A percentile compares a stretch with the other conserved stretches of the same genome.
Evolutionary conservation across 768 basidiomycete genomes (phyloP).

Genomic region (Lentinus brumalis): DNA sequence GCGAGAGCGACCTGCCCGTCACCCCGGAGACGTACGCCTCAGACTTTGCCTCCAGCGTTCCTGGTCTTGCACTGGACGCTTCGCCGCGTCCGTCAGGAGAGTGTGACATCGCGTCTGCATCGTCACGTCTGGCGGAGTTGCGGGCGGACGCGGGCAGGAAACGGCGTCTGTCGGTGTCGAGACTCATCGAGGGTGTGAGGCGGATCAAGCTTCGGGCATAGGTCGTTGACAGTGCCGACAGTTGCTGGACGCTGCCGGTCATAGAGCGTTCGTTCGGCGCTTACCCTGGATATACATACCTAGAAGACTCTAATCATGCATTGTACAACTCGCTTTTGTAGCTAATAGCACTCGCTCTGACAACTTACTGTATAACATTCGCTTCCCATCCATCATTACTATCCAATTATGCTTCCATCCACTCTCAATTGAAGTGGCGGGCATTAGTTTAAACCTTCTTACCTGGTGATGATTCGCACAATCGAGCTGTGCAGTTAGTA

Average conservation of each 20-base stretch:
- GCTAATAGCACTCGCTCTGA: background rate
- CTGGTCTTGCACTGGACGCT: constrained; percentile 18
- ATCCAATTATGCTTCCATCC: no score
- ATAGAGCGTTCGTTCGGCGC: background rate
- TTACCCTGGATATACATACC: no score
- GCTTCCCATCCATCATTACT: no score
- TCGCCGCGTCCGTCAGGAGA: background rate
- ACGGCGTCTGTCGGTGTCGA: background rate
- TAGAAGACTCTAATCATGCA: no score
- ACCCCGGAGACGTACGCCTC: constrained; percentile 20
- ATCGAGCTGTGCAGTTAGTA: no score
- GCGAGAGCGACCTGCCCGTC: constrained; percentile 22
- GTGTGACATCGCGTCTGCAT: constrained; percentile 10
- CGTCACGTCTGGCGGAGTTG: constrained; percentile 10
- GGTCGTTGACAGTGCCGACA: background rate
- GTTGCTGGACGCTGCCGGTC: constrained; percentile 10
- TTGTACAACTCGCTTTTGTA: background rate
- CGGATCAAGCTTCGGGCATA: background rate
- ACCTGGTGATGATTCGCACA: no score
- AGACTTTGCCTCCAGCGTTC: constrained; percentile 7
- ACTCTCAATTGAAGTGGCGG: no score
- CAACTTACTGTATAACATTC: no score
- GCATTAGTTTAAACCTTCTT: no score
- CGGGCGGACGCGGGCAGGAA: background rate
- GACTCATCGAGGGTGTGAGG: constrained; percentile 9